Percentiles rank a stretch among this genome's conserved stretches.
These are phyloP conservation scores for Lactarius sanguifluus DNA, from an alignment of 768 basidiomycete genomes.

Conservation along the genomic window DNA sequence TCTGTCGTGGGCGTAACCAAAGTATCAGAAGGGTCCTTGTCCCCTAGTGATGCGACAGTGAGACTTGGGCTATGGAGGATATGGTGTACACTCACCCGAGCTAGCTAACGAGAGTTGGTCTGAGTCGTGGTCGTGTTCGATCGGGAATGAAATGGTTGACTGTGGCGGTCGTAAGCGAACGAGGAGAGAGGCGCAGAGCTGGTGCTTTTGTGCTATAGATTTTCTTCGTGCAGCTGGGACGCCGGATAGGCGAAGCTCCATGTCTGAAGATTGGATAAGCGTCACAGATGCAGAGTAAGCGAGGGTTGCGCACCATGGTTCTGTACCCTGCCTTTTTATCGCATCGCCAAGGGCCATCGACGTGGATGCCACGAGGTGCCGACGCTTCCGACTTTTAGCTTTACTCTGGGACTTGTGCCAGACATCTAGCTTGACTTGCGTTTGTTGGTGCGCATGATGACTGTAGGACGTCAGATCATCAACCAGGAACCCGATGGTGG, in stretches of 20 bases:
- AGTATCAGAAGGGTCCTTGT: conserved; percentile 26
- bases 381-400: conserved; percentile 54
- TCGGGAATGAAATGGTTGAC: neutral
- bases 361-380: conserved; percentile 53
- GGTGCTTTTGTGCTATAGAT: conserved; percentile 23
- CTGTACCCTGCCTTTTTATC: conserved; percentile 47
- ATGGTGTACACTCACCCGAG: conserved; percentile 12
- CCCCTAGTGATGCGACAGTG: neutral
- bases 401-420: conserved; percentile 62
- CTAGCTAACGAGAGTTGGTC: conserved; percentile 14
- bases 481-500: neutral
- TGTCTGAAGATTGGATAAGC: conserved; percentile 8
- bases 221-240: conserved; percentile 20
- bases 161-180: conserved; percentile 26
- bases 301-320: conserved; percentile 45
- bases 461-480: conserved; percentile 35
- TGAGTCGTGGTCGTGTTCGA: conserved; percentile 4
- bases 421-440: conserved; percentile 52
- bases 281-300: neutral
- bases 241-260: conserved; percentile 25
- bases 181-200: conserved; percentile 23
- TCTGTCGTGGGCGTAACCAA: conserved; percentile 24
- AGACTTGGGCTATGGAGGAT: neutral
- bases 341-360: conserved; percentile 54
- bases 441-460: conserved; percentile 39